Base-by-base conservation (phyloP, 2,329 filamentous ascomycete species). In the Myriangium duriaei region DNA sequence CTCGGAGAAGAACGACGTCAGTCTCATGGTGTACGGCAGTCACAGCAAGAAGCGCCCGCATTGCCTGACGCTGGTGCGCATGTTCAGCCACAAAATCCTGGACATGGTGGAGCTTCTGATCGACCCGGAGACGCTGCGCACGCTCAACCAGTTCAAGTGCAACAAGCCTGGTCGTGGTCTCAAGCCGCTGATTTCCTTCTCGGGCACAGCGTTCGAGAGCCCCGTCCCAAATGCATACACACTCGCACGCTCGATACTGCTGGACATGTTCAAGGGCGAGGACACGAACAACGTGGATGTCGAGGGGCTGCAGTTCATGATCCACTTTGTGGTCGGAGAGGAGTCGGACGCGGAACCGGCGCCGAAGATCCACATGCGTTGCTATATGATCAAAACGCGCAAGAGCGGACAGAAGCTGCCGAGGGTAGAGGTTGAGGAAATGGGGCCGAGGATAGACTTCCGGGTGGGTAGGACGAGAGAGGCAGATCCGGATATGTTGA, bases 31-130 rank as follows among this genome's bases (percentile, higher is more conserved):
- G 48, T 93, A 93, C 52, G 87, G 79, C 37, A 79, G 74, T 58
- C 81, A 79, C 60, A 84, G 74, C 60, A 98, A 96, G 72, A 98
- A 96, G 71, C 73, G 91, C n/a, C 87, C 87, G 4, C 86, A 98
- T 61, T 79, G 79, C 45, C 59, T 98, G 51, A 95, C 86, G 0
- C 62, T 96, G 32, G 69, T 80, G 29, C 77, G 91, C 45, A 82
- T 81, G 30, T 96, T 93, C 58, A 74, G 79, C 51, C 76, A 83
- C 65, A 87, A 91, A 62, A 70, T 94, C 11, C 71, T 96, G 47
- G 92, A 98, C 61, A 94, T 98, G 85, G 67, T 93, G 39, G 91
- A 98, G 69, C 63, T 96, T 51, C 69, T 84, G 56, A 73, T 98
- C 42, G 78, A 95, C 51, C 70, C 78, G 2, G 74, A 81, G 16